Conservation (phyloP, 352 stramenopile genomes). For the Blastocystis sp. region DNA sequence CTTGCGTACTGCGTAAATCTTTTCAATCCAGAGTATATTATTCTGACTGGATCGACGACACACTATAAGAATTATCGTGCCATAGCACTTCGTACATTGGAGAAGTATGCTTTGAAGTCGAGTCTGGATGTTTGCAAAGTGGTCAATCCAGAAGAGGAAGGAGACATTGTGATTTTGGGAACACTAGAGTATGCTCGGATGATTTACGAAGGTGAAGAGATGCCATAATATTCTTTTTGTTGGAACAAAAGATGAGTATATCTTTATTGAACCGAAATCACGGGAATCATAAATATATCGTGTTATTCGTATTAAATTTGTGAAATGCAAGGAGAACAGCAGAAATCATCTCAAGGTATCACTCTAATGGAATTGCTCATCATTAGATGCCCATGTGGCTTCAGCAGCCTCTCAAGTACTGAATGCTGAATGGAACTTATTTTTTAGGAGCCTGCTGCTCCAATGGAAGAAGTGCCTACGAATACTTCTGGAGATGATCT, state of each 20-base stretch:
- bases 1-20: conserved; percentile 39
- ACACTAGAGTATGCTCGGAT: conserved; percentile 13
- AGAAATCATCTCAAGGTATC: not conserved
- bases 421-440: not conserved
- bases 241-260: too few species aligned
- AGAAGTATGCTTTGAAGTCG: not conserved
- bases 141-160: not conserved
- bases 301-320: too few species aligned
- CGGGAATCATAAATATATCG: too few species aligned
- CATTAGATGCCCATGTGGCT: not conserved
- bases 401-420: not conserved
- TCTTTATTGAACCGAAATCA: too few species aligned
- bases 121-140: not conserved
- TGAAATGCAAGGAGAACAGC: not conserved
- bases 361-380: not conserved
- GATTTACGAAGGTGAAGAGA: not conserved
- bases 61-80: conserved; percentile 28
- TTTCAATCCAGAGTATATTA: conserved; percentile 48
- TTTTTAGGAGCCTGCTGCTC: not conserved
- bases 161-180: not conserved
- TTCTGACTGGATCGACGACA: conserved; percentile 39
- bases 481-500: conserved; percentile 11
- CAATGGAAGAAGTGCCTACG: not conserved
- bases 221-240: not conserved
- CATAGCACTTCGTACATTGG: not conserved